Percentiles rank a stretch among this genome's conserved stretches.
phyloP scores from a whole-genome alignment of 495 filamentous ascomycete genomes.

The Aspergillus sclerotioniger region DNA sequence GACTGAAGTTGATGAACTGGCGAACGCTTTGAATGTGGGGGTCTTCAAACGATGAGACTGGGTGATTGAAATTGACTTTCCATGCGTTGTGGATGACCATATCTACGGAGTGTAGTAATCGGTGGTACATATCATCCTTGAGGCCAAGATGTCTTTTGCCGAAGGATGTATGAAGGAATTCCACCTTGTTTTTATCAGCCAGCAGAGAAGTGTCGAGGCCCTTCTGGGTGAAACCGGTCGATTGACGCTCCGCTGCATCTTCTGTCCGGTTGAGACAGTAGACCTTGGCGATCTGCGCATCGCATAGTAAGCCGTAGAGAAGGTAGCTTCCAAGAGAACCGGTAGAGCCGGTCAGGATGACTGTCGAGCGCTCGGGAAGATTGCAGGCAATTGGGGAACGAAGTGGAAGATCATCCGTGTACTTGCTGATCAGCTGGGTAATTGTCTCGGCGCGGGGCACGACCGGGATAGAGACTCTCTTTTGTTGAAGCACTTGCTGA shows the following conservation, averaged over 20 bases:
- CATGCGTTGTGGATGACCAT: conserved; percentile 10
- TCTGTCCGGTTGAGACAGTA: conserved; percentile 54
- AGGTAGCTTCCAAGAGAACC: conserved; percentile 58
- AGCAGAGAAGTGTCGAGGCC: conserved; percentile 9
- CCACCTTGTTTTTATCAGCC: conserved; percentile 20
- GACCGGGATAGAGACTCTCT: background rate
- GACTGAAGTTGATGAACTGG: background rate
- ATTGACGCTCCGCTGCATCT: conserved; percentile 18
- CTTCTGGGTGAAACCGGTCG: conserved; percentile 14
- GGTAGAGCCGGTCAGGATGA: conserved; percentile 57
- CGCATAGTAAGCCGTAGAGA: conserved; percentile 42
- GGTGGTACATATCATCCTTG: background rate
- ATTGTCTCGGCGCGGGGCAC: conserved; percentile 22
- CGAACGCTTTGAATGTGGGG: conserved; percentile 1
- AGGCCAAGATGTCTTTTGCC: conserved; percentile 47
- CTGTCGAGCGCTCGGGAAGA: conserved; percentile 11
- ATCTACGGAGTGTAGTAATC: too few relatives aligned
- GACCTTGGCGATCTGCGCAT: conserved; percentile 40
- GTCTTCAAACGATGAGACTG: conserved; percentile 3
- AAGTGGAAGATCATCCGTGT: conserved; percentile 21
- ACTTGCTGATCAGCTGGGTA: conserved; percentile 15
- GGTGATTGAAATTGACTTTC: conserved; percentile 8
- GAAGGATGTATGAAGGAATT: conserved; percentile 52
- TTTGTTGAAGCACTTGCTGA: conserved; percentile 16
- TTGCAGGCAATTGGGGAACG: conserved; percentile 6